Evolutionary conservation across 2,329 filamentous ascomycete genomes (phyloP).

Genomic region (Didymella arachidicola): DNA sequence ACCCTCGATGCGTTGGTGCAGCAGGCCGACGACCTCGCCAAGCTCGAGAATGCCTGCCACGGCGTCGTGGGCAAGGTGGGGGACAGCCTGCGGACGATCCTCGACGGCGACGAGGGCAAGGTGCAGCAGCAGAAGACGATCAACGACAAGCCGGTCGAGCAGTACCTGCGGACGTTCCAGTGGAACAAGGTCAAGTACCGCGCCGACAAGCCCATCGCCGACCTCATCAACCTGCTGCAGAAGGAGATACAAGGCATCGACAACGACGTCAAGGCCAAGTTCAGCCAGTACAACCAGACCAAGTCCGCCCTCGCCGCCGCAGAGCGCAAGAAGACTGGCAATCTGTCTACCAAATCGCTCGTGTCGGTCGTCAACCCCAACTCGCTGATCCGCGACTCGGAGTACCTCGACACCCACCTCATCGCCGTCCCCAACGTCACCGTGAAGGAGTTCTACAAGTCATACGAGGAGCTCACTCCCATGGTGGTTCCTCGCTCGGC

Average conservation of each 20-base stretch:
- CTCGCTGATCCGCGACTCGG: constrained; percentile 81
- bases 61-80: constrained; percentile 86
- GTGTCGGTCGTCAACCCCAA: constrained; percentile 82
- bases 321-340: constrained; percentile 90
- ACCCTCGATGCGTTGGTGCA: constrained; percentile 94
- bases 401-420: constrained; percentile 96
- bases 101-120: constrained; percentile 85
- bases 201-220: constrained; percentile 85
- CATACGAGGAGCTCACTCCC: constrained; percentile 84
- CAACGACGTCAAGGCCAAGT: constrained; percentile 94
- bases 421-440: constrained; percentile 82
- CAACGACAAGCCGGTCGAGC: constrained; percentile 95
- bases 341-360: constrained; percentile 92
- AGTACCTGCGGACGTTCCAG: constrained; percentile 85
- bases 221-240: constrained; percentile 85
- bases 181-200: constrained; percentile 99
- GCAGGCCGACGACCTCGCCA: constrained; percentile 92
- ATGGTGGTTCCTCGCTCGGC: constrained; percentile 96
- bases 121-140: constrained; percentile 88
- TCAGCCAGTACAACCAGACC: constrained; percentile 90
- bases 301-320: constrained; percentile 83
- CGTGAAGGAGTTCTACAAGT: constrained; percentile 86
- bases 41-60: constrained; percentile 82
- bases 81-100: constrained; percentile 81
- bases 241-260: constrained; percentile 95